Conservation (phyloP, 208 protist species). For the Trypanosoma cruzi region DNA sequence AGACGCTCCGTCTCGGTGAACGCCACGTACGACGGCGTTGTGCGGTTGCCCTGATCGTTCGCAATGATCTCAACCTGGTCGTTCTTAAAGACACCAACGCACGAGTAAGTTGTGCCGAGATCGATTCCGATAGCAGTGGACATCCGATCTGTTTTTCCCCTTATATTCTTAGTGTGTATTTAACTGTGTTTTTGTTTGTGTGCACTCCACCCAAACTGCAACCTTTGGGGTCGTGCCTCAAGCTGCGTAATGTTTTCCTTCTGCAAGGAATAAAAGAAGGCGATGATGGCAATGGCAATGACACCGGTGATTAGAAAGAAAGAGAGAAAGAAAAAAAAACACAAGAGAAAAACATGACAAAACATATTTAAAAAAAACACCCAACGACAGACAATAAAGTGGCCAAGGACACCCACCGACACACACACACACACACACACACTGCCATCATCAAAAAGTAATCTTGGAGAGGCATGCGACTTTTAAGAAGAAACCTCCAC, state of each 20-base stretch:
- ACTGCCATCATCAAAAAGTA: not conserved
- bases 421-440: not conserved
- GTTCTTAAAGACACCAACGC: slow-evolving; percentile 97
- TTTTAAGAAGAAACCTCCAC: slow-evolving; percentile 12
- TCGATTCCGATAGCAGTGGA: slow-evolving; percentile 90
- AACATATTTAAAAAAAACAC: too few species aligned
- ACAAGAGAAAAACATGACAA: slow-evolving; percentile 1
- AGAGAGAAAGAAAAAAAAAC: slow-evolving; percentile 3
- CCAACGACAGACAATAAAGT: too few species aligned
- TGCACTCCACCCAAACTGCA: too few species aligned
- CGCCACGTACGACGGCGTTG: slow-evolving; percentile 96
- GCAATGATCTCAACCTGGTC: slow-evolving; percentile 93
- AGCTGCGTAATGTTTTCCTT: too few species aligned
- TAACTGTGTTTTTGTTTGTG: too few species aligned
- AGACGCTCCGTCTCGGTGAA: slow-evolving; percentile 95
- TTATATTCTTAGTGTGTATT: not conserved
- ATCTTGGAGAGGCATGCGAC: too few species aligned
- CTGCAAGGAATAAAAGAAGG: too few species aligned
- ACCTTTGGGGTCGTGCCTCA: too few species aligned
- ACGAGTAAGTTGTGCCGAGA: too few species aligned
- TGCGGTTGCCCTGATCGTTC: slow-evolving; percentile 94
- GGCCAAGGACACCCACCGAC: not conserved
- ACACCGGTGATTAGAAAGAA: too few species aligned
- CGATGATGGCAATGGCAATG: too few species aligned
- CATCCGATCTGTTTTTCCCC: slow-evolving; percentile 16